These are phyloP conservation scores for Populus trichocarpa DNA, from an alignment of 441 rosid species.

Conservation along the genomic window DNA sequence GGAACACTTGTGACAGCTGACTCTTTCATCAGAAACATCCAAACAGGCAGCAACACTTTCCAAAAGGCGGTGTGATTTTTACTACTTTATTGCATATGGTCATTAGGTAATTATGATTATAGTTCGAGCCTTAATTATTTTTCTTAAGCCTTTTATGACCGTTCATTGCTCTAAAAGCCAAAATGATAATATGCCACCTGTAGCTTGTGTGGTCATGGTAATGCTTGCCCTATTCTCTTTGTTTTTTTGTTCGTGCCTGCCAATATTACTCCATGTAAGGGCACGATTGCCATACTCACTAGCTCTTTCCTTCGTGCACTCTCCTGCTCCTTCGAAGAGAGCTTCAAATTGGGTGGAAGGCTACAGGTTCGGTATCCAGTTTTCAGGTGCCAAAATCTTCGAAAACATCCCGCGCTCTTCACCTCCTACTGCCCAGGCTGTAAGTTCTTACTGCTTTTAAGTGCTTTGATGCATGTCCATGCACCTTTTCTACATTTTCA, in stretches of 20 bases:
- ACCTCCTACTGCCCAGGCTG: not conserved
- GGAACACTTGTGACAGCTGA: not conserved
- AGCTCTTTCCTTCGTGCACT: not conserved
- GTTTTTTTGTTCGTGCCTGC: not conserved
- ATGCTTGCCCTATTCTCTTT: not conserved
- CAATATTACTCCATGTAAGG: not conserved
- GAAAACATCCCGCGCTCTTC: not conserved
- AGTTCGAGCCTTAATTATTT: not conserved
- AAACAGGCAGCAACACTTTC: not conserved
- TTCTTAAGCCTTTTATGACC: slow-evolving; percentile 4
- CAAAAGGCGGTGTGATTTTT: not conserved
- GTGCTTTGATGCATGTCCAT: not conserved
- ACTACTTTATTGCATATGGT: not conserved
- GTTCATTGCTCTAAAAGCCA: slow-evolving; percentile 18
- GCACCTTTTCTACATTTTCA: no score
- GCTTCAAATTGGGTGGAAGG: no score
- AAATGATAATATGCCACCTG: slow-evolving; percentile 7
- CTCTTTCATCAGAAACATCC: not conserved
- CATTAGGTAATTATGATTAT: not conserved
- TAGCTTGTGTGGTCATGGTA: not conserved
- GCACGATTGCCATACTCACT: not conserved
- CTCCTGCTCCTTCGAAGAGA: not conserved
- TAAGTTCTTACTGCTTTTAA: not conserved
- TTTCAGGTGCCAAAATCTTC: no score
- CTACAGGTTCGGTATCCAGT: no score